These are phyloP conservation scores for Monosiga brevicollis DNA, from an alignment of 78 protist genomes.

Conservation along the genomic window DNA sequence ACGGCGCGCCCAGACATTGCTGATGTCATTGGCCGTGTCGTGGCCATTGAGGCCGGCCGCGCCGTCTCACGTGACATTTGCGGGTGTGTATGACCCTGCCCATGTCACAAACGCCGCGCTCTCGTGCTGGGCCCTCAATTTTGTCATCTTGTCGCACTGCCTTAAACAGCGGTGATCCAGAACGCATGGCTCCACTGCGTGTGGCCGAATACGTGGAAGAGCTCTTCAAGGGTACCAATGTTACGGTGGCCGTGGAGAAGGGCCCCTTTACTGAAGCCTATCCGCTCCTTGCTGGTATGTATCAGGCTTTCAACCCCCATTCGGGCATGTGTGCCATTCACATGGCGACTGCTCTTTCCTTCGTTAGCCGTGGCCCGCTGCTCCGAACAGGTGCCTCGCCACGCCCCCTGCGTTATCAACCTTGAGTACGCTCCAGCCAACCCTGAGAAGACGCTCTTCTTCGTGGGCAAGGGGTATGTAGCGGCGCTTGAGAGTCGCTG, in stretches of 20 bases:
- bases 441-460: not conserved
- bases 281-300: conserved; percentile 1
- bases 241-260: not conserved
- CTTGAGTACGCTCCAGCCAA: conserved; percentile 7
- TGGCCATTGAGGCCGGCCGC: conserved; percentile 6
- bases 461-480: conserved; percentile 2
- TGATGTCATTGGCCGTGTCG: not conserved
- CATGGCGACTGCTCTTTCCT: too few relatives aligned
- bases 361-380: conserved; percentile 16
- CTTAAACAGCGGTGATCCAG: conserved; percentile 7
- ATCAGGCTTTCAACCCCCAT: too few relatives aligned
- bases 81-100: too few relatives aligned
- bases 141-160: too few relatives aligned
- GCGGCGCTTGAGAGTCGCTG: too few relatives aligned
- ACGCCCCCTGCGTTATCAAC: not conserved
- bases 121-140: too few relatives aligned
- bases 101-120: too few relatives aligned
- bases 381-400: not conserved
- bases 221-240: not conserved
- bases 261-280: not conserved
- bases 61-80: conserved; percentile 6
- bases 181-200: conserved; percentile 6
- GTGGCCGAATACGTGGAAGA: not conserved
- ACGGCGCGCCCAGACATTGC: not conserved
- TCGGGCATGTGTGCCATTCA: too few relatives aligned